phyloP scores from a whole-genome alignment of 139 green algal species.

The Nannochloris sp. region DNA sequence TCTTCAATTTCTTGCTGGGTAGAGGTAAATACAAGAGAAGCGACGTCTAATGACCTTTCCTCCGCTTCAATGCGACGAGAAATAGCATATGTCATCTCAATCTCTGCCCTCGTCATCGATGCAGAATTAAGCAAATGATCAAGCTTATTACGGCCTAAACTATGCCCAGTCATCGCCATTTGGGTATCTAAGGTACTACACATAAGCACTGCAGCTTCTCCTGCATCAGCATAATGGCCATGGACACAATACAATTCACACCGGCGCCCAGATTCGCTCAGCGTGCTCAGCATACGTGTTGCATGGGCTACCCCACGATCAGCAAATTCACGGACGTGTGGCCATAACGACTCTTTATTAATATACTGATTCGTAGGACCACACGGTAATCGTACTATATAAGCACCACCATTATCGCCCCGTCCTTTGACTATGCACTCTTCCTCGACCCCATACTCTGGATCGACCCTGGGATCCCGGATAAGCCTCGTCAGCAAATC shows the following conservation, averaged over 20 bases:
- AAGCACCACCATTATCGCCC: slow-evolving; percentile 62
- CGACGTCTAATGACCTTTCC: slow-evolving; percentile 80
- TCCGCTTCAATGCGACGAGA: slow-evolving; percentile 82
- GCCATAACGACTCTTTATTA: slow-evolving; percentile 87
- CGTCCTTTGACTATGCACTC: slow-evolving; percentile 57
- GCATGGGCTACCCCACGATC: slow-evolving; percentile 68
- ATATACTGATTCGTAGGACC: slow-evolving; percentile 67
- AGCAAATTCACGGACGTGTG: slow-evolving; percentile 84
- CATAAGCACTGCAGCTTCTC: slow-evolving; percentile 66
- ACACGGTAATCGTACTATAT: slow-evolving; percentile 82
- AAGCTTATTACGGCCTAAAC: slow-evolving; percentile 88
- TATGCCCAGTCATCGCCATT: slow-evolving; percentile 91
- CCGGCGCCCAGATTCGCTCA: slow-evolving; percentile 43
- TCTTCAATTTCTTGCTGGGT: slow-evolving; percentile 87
- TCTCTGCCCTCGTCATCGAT: slow-evolving; percentile 59
- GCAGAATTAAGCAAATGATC: slow-evolving; percentile 84
- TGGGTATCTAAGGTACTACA: slow-evolving; percentile 67
- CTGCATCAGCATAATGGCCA: slow-evolving; percentile 82
- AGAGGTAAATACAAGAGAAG: slow-evolving; percentile 79
- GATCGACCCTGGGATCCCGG: slow-evolving; percentile 50
- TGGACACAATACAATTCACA: slow-evolving; percentile 69
- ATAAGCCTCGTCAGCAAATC: slow-evolving; percentile 90
- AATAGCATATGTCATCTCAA: slow-evolving; percentile 89
- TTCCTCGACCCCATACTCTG: slow-evolving; percentile 56
- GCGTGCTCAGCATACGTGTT: slow-evolving; percentile 37